Evolutionary conservation across 1,139 yeast genomes (phyloP).

Genomic region (Candida glucosophila): DNA sequence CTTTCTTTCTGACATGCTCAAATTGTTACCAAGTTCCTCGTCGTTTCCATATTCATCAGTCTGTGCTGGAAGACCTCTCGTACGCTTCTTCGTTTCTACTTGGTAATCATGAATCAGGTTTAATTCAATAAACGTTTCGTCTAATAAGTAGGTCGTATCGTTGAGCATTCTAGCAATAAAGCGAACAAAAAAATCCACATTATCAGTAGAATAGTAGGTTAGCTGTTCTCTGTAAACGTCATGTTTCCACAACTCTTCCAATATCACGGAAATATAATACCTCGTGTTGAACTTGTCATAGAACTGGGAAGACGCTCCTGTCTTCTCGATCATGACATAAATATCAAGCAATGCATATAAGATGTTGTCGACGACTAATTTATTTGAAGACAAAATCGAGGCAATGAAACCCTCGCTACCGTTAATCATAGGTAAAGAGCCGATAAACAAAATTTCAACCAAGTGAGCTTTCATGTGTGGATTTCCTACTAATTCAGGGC

Average conservation of each 20-base stretch:
- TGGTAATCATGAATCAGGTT: slow-evolving; percentile 71
- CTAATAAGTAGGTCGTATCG: slow-evolving; percentile 85
- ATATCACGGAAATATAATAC: slow-evolving; percentile 73
- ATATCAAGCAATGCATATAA: slow-evolving; percentile 80
- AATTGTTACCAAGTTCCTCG: slow-evolving; percentile 50
- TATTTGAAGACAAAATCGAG: slow-evolving; percentile 54
- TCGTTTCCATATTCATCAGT: slow-evolving; percentile 45
- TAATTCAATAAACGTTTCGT: slow-evolving; percentile 79
- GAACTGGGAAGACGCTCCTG: slow-evolving; percentile 92
- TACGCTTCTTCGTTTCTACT: slow-evolving; percentile 39
- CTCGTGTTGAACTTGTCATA: slow-evolving; percentile 92
- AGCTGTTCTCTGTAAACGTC: slow-evolving; percentile 62
- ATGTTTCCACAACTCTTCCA: slow-evolving; percentile 78
- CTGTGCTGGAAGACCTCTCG: slow-evolving; percentile 25
- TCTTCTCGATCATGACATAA: slow-evolving; percentile 90
- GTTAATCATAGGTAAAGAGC: slow-evolving; percentile 52
- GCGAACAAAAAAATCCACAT: slow-evolving; percentile 77
- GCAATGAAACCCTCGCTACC: slow-evolving; percentile 70
- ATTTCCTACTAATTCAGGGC: slow-evolving; percentile 80
- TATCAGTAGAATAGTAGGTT: slow-evolving; percentile 51
- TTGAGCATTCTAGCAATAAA: slow-evolving; percentile 92
- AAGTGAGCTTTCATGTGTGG: slow-evolving; percentile 87
- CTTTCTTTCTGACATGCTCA: slow-evolving; percentile 59
- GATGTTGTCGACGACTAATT: slow-evolving; percentile 55
- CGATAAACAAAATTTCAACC: slow-evolving; percentile 72